Percentiles rank a stretch among this genome's conserved stretches.
phyloP scores from a whole-genome alignment of 495 filamentous ascomycete genomes.

The Podospora pseudopauciseta region DNA sequence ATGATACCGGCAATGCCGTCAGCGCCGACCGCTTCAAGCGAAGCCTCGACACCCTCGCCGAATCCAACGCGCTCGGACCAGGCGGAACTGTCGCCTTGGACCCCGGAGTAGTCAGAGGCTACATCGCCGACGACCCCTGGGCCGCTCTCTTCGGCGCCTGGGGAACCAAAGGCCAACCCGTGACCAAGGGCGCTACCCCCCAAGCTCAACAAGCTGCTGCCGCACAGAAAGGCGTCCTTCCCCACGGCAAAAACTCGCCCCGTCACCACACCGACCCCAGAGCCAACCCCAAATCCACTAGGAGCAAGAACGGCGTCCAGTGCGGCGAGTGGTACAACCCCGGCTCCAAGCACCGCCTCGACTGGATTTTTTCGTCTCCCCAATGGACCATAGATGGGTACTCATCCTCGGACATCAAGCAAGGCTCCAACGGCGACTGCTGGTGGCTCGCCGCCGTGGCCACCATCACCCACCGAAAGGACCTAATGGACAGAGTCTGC shows the following conservation, averaged over 20 bases:
- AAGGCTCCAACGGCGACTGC: conserved; percentile 80
- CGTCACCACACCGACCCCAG: background rate
- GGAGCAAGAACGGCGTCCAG: conserved; percentile 7
- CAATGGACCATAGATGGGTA: conserved; percentile 65
- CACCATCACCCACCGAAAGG: conserved; percentile 75
- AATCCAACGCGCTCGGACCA: conserved; percentile 12
- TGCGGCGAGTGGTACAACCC: conserved; percentile 19
- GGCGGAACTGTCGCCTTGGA: conserved; percentile 31
- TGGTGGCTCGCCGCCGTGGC: conserved; percentile 88
- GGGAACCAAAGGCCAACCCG: background rate
- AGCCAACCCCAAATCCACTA: background rate
- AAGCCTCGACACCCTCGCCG: conserved; percentile 15
- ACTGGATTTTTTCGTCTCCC: conserved; percentile 71
- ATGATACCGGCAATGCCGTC: conserved; percentile 27
- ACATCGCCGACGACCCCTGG: conserved; percentile 14
- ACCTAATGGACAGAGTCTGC: conserved; percentile 76
- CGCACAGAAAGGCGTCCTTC: background rate
- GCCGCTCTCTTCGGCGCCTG: conserved; percentile 2
- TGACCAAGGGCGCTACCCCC: background rate
- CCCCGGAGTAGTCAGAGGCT: conserved; percentile 44
- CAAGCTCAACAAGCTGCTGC: conserved; percentile 34
- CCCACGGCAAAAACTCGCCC: conserved; percentile 15
- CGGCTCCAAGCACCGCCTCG: conserved; percentile 29
- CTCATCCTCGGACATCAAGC: conserved; percentile 75
- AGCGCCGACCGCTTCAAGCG: conserved; percentile 13